These are phyloP conservation scores for Rhodomyrtus psidioides DNA, from an alignment of 441 rosid species.

Conservation along the genomic window DNA sequence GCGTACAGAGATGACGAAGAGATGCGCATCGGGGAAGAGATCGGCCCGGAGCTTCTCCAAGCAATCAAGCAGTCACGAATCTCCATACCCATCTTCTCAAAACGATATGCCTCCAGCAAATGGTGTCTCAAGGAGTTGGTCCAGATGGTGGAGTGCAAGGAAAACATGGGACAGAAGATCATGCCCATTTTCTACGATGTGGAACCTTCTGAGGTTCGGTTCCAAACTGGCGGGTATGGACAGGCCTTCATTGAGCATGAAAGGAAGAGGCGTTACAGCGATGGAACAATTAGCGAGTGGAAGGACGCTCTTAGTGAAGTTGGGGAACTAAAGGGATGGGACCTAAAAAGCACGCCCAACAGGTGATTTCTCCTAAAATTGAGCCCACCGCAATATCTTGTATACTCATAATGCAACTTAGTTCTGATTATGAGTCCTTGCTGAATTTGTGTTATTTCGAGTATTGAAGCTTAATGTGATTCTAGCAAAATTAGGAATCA, in stretches of 20 bases:
- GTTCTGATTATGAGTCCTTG: neutral
- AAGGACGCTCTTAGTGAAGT: neutral
- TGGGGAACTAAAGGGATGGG: neutral
- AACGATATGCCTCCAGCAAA: neutral
- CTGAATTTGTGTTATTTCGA: fast-evolving
- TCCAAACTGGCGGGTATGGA: neutral
- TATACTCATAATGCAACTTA: fast-evolving
- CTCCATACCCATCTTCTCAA: neutral
- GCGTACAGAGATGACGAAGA: neutral
- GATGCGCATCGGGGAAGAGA: neutral
- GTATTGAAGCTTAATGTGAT: neutral
- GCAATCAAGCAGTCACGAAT: neutral
- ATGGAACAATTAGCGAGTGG: neutral
- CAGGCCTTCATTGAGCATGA: neutral
- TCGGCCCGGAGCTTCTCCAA: neutral
- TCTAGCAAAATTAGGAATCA: neutral
- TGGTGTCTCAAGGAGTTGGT: neutral
- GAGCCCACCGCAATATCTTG: fast-evolving
- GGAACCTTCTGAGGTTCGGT: neutral
- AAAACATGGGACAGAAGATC: too few relatives aligned
- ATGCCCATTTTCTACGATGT: too few relatives aligned
- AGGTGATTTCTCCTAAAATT: neutral
- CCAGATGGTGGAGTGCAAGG: too few relatives aligned
- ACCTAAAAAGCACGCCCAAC: neutral
- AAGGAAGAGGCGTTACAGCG: neutral